phyloP scores from a whole-genome alignment of 2,329 filamentous ascomycete species.

The Mycosphaerelloides madeirae region DNA sequence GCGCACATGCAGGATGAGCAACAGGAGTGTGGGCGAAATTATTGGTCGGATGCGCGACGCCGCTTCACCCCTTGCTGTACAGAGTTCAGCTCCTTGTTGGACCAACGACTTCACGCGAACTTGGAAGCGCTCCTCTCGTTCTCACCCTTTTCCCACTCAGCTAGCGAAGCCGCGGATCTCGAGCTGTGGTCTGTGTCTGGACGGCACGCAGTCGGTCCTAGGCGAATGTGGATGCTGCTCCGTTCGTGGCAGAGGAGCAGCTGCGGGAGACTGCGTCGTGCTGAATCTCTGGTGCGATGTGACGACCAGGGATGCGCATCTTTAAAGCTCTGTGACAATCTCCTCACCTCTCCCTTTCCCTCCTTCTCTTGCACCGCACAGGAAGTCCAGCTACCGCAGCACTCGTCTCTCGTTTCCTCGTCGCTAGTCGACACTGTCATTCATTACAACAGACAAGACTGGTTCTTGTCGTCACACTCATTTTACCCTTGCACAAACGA shows the following conservation, averaged over 20 bases:
- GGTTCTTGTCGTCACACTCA: conserved; percentile 5
- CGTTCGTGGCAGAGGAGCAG: no score
- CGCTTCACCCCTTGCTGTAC: not conserved
- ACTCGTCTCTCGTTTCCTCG: conserved; percentile 12
- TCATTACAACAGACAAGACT: conserved; percentile 14
- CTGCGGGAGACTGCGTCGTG: no score
- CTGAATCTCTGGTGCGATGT: no score
- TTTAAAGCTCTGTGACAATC: not conserved
- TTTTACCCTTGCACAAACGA: not conserved
- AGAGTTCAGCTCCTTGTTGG: not conserved
- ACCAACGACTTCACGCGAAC: no score
- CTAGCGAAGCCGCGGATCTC: no score
- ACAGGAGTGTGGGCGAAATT: not conserved
- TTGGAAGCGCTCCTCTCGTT: no score
- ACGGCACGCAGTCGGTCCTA: no score
- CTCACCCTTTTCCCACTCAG: no score
- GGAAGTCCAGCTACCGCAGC: not conserved
- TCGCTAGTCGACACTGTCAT: conserved; percentile 20
- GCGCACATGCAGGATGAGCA: not conserved
- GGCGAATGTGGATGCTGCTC: no score
- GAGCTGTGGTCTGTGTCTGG: no score
- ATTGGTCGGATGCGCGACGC: not conserved
- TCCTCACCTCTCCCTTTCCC: not conserved
- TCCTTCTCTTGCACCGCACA: not conserved
- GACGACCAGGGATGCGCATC: not conserved